Percentiles rank a stretch among this genome's conserved stretches.
phyloP scores from a whole-genome alignment of 768 basidiomycete genomes.

The Antrodiella citrinella region DNA sequence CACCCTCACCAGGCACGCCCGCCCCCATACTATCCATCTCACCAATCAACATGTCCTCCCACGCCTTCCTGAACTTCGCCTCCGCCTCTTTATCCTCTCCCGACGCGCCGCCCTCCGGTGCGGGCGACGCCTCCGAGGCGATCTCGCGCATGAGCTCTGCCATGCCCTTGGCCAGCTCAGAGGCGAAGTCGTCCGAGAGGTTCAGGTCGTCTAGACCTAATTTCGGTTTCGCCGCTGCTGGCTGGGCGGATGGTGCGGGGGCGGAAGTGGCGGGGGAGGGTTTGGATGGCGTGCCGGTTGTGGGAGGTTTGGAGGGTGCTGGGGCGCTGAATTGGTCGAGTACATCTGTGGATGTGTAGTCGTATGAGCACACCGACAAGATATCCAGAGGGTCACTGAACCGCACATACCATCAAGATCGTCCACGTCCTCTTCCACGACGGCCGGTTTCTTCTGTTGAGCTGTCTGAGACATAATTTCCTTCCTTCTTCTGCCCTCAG shows the following conservation, averaged over 20 bases:
- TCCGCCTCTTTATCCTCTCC: conserved; percentile 27
- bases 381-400: too few species aligned
- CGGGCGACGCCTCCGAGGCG: conserved; percentile 16
- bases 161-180: conserved; percentile 37
- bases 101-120: conserved; percentile 10
- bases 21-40: conserved; percentile 45
- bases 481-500: too few species aligned
- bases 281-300: conserved; percentile 14
- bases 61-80: conserved; percentile 45
- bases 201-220: conserved; percentile 14
- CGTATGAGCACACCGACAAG: background rate
- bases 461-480: background rate
- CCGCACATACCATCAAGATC: conserved; percentile 50
- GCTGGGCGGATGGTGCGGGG: background rate
- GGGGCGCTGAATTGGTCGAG: conserved; percentile 35
- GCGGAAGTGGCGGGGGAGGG: conserved; percentile 4
- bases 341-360: conserved; percentile 29
- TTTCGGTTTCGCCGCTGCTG: background rate
- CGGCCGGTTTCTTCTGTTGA: background rate
- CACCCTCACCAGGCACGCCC: too few species aligned
- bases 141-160: conserved; percentile 35
- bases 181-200: conserved; percentile 26
- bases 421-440: conserved; percentile 51
- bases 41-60: conserved; percentile 66
- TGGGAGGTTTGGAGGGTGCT: conserved; percentile 10